A percentile compares a stretch with the other conserved stretches of the same genome.
Evolutionary conservation across 192 early-diverging fungal species (phyloP).

Genomic region (Backusella macrospora): DNA sequence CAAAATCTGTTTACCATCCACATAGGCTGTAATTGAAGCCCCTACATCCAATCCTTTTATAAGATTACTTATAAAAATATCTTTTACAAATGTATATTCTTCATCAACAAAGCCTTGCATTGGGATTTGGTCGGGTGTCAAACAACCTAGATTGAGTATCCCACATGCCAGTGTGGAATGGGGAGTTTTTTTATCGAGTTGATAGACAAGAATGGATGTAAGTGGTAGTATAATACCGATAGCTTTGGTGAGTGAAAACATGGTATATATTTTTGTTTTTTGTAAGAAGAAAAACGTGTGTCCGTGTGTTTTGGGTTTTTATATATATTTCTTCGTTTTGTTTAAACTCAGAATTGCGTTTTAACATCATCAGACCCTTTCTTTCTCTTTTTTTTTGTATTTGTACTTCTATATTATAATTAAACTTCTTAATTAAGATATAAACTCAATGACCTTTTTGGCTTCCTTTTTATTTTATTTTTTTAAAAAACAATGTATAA

Average conservation of each 20-base stretch:
- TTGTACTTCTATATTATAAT: no score
- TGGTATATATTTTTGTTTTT: neutral
- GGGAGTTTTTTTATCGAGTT: neutral
- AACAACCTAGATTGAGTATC: neutral
- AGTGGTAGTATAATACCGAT: slow-evolving; percentile 1
- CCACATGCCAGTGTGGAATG: neutral
- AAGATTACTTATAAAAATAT: slow-evolving; percentile 27
- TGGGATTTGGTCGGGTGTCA: neutral
- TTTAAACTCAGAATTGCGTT: no score
- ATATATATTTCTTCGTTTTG: no score
- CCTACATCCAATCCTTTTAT: slow-evolving; percentile 54
- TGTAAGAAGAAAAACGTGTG: neutral
- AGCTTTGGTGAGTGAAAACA: neutral
- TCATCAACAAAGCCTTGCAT: slow-evolving; percentile 20
- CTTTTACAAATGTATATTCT: slow-evolving; percentile 4
- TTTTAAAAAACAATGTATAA: no score
- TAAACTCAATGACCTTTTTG: no score
- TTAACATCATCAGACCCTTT: no score
- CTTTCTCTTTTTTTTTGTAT: no score
- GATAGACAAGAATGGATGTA: neutral
- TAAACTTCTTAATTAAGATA: no score
- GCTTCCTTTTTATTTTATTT: no score
- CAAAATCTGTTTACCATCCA: slow-evolving; percentile 56
- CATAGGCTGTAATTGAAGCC: slow-evolving; percentile 48
- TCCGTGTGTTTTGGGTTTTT: neutral